Evolutionary conservation across 139 green algal genomes (phyloP).

Genomic region (Volvox africanus): DNA sequence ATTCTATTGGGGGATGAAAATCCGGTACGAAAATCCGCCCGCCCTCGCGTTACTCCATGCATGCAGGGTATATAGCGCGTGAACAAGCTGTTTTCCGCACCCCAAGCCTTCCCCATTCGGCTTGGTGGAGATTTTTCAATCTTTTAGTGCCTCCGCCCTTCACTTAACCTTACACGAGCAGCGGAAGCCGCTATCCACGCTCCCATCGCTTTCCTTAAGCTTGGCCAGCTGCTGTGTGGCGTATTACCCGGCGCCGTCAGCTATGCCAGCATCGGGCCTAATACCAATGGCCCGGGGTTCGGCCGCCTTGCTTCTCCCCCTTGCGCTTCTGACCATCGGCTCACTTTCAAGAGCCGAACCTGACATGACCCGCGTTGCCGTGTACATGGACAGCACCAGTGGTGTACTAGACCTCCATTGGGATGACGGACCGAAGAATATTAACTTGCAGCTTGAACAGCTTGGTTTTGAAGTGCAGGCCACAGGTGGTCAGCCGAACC

Average conservation of each 20-base stretch:
- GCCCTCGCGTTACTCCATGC: slow-evolving; percentile 3
- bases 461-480: neutral
- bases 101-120: slow-evolving; percentile 6
- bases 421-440: neutral
- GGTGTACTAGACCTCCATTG: neutral
- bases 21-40: neutral
- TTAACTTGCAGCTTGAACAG: neutral
- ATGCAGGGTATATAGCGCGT: neutral
- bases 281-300: neutral
- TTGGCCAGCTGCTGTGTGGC: neutral
- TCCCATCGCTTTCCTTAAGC: neutral
- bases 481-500: neutral
- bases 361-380: neutral
- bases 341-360: neutral
- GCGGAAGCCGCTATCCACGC: neutral
- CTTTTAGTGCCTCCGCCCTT: neutral
- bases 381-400: neutral
- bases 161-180: neutral
- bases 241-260: neutral
- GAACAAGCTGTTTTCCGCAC: neutral
- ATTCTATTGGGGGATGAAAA: neutral
- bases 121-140: neutral
- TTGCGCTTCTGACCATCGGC: neutral
- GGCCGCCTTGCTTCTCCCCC: neutral
- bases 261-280: neutral